Conservation (phyloP, 2,329 filamentous ascomycete genomes). For the Eurotiales sp. region DNA sequence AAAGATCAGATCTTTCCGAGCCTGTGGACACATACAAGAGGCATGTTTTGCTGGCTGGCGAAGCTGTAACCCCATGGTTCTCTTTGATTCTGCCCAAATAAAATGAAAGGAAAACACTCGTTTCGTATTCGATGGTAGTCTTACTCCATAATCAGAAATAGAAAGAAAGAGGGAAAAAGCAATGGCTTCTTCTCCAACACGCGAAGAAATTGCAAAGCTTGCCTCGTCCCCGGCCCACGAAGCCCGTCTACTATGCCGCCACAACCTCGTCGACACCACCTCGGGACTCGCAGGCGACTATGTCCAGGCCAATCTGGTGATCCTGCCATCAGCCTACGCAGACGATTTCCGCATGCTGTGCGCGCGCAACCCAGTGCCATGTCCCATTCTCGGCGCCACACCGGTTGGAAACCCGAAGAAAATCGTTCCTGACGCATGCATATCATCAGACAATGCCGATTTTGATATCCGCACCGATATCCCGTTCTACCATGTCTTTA, state of each 20-base stretch:
- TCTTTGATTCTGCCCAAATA: neutral
- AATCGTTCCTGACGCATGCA: neutral
- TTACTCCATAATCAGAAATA: neutral
- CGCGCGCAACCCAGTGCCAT: conserved; percentile 59
- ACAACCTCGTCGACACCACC: conserved; percentile 43
- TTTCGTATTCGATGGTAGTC: neutral
- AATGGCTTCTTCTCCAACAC: neutral
- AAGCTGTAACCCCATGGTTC: no score
- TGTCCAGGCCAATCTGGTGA: conserved; percentile 61
- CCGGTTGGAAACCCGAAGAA: conserved; percentile 34
- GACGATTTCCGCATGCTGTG: conserved; percentile 58
- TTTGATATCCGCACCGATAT: conserved; percentile 58
- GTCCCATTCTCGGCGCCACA: conserved; percentile 52
- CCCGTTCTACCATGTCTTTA: conserved; percentile 58
- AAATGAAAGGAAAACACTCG: neutral
- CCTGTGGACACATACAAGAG: neutral
- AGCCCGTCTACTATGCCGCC: conserved; percentile 44
- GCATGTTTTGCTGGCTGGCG: neutral
- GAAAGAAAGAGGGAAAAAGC: neutral
- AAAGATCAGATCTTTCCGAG: neutral
- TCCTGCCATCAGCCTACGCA: conserved; percentile 56
- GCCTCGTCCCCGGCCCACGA: conserved; percentile 28
- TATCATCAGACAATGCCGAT: conserved; percentile 20
- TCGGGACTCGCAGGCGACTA: conserved; percentile 54
- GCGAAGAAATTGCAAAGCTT: conserved; percentile 4